Conservation (phyloP, 2,329 filamentous ascomycete genomes). For the Colletotrichum tropicale region DNA sequence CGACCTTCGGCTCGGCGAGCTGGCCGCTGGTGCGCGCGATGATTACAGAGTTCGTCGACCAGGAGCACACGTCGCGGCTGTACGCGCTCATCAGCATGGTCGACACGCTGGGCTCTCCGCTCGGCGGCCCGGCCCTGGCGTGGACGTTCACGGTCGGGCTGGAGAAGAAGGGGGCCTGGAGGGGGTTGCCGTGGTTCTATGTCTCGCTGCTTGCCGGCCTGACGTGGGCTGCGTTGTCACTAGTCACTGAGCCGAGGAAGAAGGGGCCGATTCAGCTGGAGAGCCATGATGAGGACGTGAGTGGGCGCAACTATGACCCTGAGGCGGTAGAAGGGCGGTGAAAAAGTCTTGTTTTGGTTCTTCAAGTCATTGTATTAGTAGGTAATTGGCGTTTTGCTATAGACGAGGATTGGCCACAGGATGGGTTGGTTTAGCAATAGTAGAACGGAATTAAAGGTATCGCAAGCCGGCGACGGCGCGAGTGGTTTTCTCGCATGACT, state of each 20-base stretch:
- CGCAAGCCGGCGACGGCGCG: not conserved
- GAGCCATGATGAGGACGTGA: not conserved
- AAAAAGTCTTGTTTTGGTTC: not conserved
- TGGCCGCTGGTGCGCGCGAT: constrained; percentile 44
- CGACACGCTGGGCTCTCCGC: constrained; percentile 42
- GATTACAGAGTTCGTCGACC: constrained; percentile 40
- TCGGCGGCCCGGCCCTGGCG: constrained; percentile 44
- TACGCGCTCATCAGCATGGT: constrained; percentile 45
- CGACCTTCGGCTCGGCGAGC: constrained; percentile 41
- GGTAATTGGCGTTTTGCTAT: not conserved
- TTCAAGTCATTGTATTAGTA: not conserved
- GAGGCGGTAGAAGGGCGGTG: constrained; percentile 2
- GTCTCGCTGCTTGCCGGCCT: constrained; percentile 32
- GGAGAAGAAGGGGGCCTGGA: constrained; percentile 37
- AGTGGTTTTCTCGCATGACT: not conserved
- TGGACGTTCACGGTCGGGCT: constrained; percentile 41
- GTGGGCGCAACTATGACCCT: not conserved
- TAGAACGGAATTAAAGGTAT: not conserved
- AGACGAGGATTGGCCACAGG: not conserved
- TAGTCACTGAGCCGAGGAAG: constrained; percentile 37
- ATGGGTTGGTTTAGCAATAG: not conserved
- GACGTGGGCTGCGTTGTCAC: constrained; percentile 29
- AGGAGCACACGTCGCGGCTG: constrained; percentile 41
- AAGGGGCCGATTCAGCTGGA: constrained; percentile 1
- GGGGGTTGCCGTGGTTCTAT: constrained; percentile 45